These are phyloP conservation scores for Omphalotus guepiniiformis DNA, from an alignment of 768 basidiomycete species.

Conservation along the genomic window DNA sequence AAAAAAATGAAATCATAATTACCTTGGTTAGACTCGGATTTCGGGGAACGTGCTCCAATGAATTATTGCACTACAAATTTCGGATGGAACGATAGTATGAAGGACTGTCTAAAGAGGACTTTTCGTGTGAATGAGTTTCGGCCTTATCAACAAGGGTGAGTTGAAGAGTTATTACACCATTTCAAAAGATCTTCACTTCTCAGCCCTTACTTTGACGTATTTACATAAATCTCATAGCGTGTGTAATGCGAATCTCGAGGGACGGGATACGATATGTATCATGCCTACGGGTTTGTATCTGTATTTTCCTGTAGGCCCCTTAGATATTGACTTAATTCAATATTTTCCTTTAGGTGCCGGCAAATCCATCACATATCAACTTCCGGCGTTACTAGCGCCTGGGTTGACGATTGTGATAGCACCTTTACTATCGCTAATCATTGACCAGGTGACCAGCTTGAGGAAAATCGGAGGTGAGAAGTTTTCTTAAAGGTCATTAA, in stretches of 20 bases:
- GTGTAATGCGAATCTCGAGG: slow-evolving; percentile 89
- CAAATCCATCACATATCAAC: slow-evolving; percentile 89
- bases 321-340: slow-evolving; percentile 1
- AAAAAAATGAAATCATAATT: no score
- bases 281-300: slow-evolving; percentile 72
- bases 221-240: no score
- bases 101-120: no score
- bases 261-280: slow-evolving; percentile 78
- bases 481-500: slow-evolving; percentile 2
- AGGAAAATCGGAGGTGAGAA: slow-evolving; percentile 56
- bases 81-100: no score
- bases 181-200: no score
- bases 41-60: no score
- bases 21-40: no score
- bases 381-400: slow-evolving; percentile 73
- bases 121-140: no score
- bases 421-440: slow-evolving; percentile 74
- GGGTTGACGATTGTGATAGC: slow-evolving; percentile 87
- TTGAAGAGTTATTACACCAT: no score
- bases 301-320: not conserved
- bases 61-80: no score
- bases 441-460: slow-evolving; percentile 77
- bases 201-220: no score
- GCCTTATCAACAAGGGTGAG: no score
- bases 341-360: slow-evolving; percentile 69